Base-by-base conservation (phyloP, 345 rosid genomes). In the Noccaea caerulescens region DNA sequence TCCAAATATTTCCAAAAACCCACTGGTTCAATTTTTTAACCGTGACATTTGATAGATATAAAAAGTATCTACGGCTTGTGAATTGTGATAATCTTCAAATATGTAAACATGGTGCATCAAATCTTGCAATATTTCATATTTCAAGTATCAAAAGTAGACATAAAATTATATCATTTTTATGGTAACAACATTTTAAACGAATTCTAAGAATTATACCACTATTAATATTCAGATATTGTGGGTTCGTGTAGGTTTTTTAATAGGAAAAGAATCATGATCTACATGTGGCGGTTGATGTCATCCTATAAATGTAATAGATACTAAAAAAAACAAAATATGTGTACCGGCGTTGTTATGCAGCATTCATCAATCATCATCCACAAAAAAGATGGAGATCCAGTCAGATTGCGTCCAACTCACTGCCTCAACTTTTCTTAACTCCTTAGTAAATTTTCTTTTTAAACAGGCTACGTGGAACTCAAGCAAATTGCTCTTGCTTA, bases 321-420 rank as follows among this genome's bases (percentile, higher is more conserved):
- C 36, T 5, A 27, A 1, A 53, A 1, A 53, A 49, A 59, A 49
- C 59, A 18, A 30, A 34, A 72, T 11, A 20, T 43, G 53, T 44
- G 18, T 20, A 62, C 16, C 38, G 32, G 61, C 51, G 33, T 69
- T 58, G 39, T 37, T 38, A 39, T 16, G 52, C 14, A 63, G 32
- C 44, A 63, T 32, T 6, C 68, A 63, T 63, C 44, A 63, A 14
- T 6, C 68, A 63, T 63, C 42, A 33, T 16, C 43, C 7, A 63
- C 36, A 27, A 20, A 27, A 62, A 52, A 43, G 46, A 44, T 71
- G 76, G 76, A 72, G 76, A 72, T 63, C 63, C 42, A 63, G 70
- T 72, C 63, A 72, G 54, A 72, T 71, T 61, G 30, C 54, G 53
- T 33, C 46, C 61, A 41, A 71, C 6, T 46, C 69, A 60, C 75